Base-by-base conservation (phyloP, 805 yeast genomes). In the Metschnikowia colocasiae region DNA sequence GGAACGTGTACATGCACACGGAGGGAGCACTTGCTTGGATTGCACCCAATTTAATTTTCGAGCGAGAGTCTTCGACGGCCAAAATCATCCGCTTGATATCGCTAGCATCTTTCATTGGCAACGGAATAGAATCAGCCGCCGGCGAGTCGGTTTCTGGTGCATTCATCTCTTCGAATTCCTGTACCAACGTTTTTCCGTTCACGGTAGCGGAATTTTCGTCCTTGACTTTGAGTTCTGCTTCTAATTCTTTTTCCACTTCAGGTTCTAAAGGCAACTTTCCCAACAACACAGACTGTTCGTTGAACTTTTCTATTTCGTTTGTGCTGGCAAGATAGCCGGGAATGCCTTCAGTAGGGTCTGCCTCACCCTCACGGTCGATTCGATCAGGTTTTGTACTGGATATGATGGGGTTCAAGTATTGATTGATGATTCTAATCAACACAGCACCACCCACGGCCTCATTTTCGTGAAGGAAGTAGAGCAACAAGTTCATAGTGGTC, bases 1-100 rank as follows among this genome's bases (percentile, higher is more conserved):
- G 99, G 71, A 94, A 91, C 1, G 98, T 92, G 71, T 94, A 94
- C 96, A 92, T 88, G 67, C 98, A 94, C 30, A 92, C 96, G 47
- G 95, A 86, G 19, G 99, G 99, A 22, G 92, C 79, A 19, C 89
- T 74, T 3, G 95, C 85, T 67, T 87, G 96, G 27, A 79, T 67
- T 4, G 83, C 74, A 20, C 82, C 87, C 43, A 92, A 63, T 54
- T 74, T 78, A 49, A 92, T 81, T 52, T 84, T 80, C 29, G 87
- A 79, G 50, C 96, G 75, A 7, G 92, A 81, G 64, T 92, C 98
- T 58, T 82, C 87, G 26, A 94, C 87, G 48, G 82, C 79, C 51
- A 81, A 74, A 18, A 92, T 83, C 61, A 87, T 92, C 49, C 87
- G 70, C 61, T 85, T 87, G 43, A 94, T 75, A 63, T 94, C 97